Base-by-base conservation (phyloP, 2,329 filamentous ascomycete species). In the Diaporthe ampelina region DNA sequence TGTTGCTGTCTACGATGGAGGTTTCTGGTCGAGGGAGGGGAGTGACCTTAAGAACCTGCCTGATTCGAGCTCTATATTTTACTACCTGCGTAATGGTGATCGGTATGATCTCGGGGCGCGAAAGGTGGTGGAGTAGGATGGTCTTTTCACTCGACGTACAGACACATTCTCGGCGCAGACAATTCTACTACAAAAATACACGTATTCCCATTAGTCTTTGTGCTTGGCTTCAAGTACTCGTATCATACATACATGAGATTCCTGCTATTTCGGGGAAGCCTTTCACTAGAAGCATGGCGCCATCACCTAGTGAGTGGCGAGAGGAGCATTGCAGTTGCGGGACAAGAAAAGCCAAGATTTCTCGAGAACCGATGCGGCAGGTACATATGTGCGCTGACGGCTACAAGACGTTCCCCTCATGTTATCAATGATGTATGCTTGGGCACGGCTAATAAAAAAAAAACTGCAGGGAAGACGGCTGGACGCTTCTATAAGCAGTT, bases 21-120 rank as follows among this genome's bases (percentile, higher is more conserved):
- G 77, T 0, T 81, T 82, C 74, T 82, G 80, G 80, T 79, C 77
- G 17, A 77, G 81, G 13, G 80, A 82, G 75, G 81, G 80, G 1
- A 80, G 78, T 24, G 71, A 78, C 0, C 72, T 77, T 50, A 82
- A 81, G 74, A 76, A 80, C 24, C 73, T 79, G 37, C 80, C 80
- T 15, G 73, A 78, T 3, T 75, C 72, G 19, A 74, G 76, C 7
- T 77, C 76, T 21, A 72, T 78, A 2, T 81, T 81, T 65, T 81
- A 81, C 37, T 80, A 81, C 68, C 68, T 82, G 19, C 77, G 77
- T 59, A 73, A 77, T 6, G 81, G 80, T 6, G 81, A 81, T 57
- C 75, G 70, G 61, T 81, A 82, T 29, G 78, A 82, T 68, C 73
- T 82, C 7, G 79, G 76, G 13, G 74, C 73, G 11, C 74, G 80